These are phyloP conservation scores for Beta corolliflora DNA, from an alignment of 179 eudicot species.

Conservation along the genomic window DNA sequence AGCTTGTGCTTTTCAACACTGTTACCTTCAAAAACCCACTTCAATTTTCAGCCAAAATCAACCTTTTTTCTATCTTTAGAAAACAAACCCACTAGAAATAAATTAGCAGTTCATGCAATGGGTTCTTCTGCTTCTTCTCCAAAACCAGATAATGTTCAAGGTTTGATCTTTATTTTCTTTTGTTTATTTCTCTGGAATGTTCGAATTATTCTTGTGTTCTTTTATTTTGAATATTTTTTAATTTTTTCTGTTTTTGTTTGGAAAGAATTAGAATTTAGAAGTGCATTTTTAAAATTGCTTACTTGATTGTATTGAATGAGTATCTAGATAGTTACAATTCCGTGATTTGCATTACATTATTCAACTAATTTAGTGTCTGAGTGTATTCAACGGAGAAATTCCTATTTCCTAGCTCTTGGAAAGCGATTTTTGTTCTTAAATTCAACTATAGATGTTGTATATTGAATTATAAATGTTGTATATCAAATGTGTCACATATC, in stretches of 20 bases:
- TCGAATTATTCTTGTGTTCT: background rate
- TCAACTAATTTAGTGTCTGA: no score
- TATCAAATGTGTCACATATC: no score
- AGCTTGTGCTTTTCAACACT: constrained; percentile 31
- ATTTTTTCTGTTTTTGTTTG: background rate
- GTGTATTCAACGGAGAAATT: no score
- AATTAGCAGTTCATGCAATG: constrained; percentile 51
- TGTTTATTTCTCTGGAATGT: background rate
- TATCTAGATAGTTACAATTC: no score
- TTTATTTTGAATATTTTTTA: background rate
- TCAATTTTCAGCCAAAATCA: constrained; percentile 25
- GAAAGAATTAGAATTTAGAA: background rate
- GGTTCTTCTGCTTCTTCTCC: constrained; percentile 82
- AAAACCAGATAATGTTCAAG: constrained; percentile 58
- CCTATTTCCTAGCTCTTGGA: no score
- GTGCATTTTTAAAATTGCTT: background rate
- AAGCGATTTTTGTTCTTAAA: no score
- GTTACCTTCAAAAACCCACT: constrained; percentile 36
- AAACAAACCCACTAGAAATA: constrained; percentile 16
- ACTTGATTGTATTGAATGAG: no score
- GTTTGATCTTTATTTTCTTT: constrained; percentile 28
- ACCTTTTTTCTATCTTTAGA: constrained; percentile 5
- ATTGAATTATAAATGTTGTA: no score
- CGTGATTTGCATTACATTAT: no score
- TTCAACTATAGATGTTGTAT: no score